A percentile compares a stretch with the other conserved stretches of the same genome.
Evolutionary conservation across 345 rosid genomes (phyloP).

Genomic region (Lepidium aucheri): DNA sequence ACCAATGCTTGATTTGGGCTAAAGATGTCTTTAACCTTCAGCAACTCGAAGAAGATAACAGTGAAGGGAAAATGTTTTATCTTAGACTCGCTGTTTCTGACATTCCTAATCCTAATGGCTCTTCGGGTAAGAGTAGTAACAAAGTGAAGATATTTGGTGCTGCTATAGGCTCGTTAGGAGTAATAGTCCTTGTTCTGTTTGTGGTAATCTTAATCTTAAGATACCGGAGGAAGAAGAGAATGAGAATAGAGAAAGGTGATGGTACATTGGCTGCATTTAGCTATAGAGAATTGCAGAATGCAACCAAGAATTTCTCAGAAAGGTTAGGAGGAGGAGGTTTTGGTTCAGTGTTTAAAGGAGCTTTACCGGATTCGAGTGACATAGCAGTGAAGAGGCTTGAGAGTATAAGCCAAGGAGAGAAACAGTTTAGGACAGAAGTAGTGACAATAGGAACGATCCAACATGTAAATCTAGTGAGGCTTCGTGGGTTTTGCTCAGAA

Average conservation of each 20-base stretch:
- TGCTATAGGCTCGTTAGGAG: constrained; percentile 30
- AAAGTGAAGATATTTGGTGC: constrained; percentile 34
- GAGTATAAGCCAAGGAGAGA: constrained; percentile 72
- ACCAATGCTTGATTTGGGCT: constrained; percentile 46
- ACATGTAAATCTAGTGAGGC: constrained; percentile 71
- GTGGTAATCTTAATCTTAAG: constrained; percentile 21
- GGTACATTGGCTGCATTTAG: constrained; percentile 63
- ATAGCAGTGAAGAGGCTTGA: constrained; percentile 84
- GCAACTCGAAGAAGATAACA: constrained; percentile 27
- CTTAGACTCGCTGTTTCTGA: constrained; percentile 69
- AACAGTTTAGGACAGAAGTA: constrained; percentile 78
- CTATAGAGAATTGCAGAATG: constrained; percentile 54
- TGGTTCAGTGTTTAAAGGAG: constrained; percentile 81
- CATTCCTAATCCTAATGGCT: constrained; percentile 27
- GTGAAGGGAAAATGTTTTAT: constrained; percentile 30
- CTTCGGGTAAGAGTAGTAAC: constrained; percentile 21
- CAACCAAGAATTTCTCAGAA: constrained; percentile 70
- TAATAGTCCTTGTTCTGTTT: constrained; percentile 20
- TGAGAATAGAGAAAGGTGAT: constrained; percentile 32
- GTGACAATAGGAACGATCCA: constrained; percentile 72
- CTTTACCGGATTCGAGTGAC: constrained; percentile 48
- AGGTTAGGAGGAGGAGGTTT: constrained; percentile 84
- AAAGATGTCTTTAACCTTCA: constrained; percentile 40
- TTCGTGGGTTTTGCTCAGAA: constrained; percentile 80
- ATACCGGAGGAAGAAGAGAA: constrained; percentile 27